Evolutionary conservation across 2,329 filamentous ascomycete species (phyloP).

Genomic region (Verticillium klebahnii): DNA sequence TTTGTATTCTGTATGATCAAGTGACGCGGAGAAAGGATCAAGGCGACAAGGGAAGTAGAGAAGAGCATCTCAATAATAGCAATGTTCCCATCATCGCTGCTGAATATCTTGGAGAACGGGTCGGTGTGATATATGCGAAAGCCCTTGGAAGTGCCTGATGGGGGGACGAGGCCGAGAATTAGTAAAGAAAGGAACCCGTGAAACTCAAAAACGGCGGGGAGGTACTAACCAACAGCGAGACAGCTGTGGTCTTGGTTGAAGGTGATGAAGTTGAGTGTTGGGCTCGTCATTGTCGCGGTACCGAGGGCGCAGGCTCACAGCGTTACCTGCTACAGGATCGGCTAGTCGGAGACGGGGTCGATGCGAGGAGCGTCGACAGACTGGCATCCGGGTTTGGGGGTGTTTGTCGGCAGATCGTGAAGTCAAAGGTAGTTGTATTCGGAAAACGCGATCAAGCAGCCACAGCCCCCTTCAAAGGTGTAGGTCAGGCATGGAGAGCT

Average conservation of each 20-base stretch:
- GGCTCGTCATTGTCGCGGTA: conserved; percentile 52
- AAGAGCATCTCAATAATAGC: conserved; percentile 98
- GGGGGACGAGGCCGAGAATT: neutral
- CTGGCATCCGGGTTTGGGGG: too few relatives aligned
- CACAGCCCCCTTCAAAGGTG: neutral
- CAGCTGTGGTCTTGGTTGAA: conserved; percentile 99
- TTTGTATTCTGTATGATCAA: conserved; percentile 98
- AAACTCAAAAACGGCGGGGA: conserved; percentile 1
- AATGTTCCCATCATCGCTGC: conserved; percentile 91
- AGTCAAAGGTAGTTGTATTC: neutral
- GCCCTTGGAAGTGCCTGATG: conserved; percentile 78
- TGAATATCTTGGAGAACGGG: conserved; percentile 91
- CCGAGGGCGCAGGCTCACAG: neutral
- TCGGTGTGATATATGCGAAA: conserved; percentile 97
- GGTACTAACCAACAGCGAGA: conserved; percentile 76
- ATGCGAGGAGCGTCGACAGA: too few relatives aligned
- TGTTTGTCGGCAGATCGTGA: neutral
- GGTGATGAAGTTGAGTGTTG: conserved; percentile 92
- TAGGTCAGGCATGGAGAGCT: neutral
- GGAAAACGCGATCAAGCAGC: neutral
- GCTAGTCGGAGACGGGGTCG: neutral
- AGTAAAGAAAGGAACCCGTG: conserved; percentile 1
- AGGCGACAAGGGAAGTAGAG: conserved; percentile 90
- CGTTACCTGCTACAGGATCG: neutral
- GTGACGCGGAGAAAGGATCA: conserved; percentile 86